Base-by-base conservation (phyloP, 208 protist species). In the Leishmania lainsoni region DNA sequence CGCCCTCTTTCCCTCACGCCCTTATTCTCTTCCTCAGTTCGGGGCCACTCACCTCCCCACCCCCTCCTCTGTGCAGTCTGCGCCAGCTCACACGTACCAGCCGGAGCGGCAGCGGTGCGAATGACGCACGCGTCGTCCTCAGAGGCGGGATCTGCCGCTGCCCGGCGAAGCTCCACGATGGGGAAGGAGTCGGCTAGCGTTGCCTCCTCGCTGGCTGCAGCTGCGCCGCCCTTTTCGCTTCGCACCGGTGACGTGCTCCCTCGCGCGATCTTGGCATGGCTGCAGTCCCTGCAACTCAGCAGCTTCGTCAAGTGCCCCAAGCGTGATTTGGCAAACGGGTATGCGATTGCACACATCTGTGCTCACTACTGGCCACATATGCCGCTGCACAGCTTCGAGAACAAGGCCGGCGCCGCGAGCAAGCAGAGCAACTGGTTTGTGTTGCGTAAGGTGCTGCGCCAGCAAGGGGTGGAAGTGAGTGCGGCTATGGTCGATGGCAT, bases 251-350 rank as follows among this genome's bases (percentile, higher is more conserved):
- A 22, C 48, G 71, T 83, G 5, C 56, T 98, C 4, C 91, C 96
- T 8, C 94, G 98, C 4, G 97, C 98, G 72, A 80, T 99, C 0
- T 54, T 98, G 12, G 81, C 89, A 32, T 99, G 98, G 97, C 66
- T 99, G 66, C 96, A 98, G 76, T 89, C 90, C n/a, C 86, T 99
- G 68, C 86, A 94, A 26, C 89, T 99, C 14, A 87, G 94, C 14
- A 91, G 86, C 75, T 79, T 86, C 17, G 78, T 98, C 20, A 93
- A 93, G 63, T 86, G 98, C 79, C 90, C 95, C 0, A 92, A 90
- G 78, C 92, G 98, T 16, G 98, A 99, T 80, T 88, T 98, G 22
- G 83, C 90, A 35, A 99, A 98, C 82, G 98, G 98, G 1, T 98
- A 92, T 83, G 75, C 98, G 35, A 80, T 99, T 5, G 98, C 97